phyloP scores from a whole-genome alignment of 305 asterid genomes.

The Rubia tinctorum region DNA sequence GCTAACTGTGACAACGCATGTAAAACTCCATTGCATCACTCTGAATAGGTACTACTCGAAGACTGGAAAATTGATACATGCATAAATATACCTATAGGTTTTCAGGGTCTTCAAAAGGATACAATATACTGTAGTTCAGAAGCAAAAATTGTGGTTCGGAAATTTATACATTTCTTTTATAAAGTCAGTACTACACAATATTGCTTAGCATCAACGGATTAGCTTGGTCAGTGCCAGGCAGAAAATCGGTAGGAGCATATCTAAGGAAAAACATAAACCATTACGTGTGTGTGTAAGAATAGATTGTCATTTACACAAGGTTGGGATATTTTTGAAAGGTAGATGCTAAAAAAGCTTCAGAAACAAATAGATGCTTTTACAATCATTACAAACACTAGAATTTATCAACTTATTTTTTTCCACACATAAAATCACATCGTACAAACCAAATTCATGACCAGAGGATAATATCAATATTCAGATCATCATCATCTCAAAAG shows the following conservation, averaged over 20 bases:
- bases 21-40: not conserved
- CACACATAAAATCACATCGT: not conserved
- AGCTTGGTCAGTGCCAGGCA: not conserved
- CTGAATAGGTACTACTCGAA: not conserved
- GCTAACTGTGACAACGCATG: not conserved
- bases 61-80: not conserved
- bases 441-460: not conserved
- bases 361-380: not conserved
- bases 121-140: not conserved
- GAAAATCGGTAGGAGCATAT: no score
- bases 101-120: conserved; percentile 2
- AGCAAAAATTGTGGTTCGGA: not conserved
- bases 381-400: not conserved
- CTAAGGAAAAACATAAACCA: not conserved
- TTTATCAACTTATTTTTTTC: not conserved
- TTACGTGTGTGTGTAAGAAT: not conserved
- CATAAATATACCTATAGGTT: not conserved
- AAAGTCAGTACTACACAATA: not conserved
- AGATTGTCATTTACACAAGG: not conserved
- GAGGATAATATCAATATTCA: not conserved
- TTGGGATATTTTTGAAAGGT: not conserved
- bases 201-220: not conserved
- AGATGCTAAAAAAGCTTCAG: no score
- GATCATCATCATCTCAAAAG: not conserved
- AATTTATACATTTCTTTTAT: not conserved